Evolutionary conservation across 306 rosid species (phyloP).

Genomic region (Vigna nakashimae): DNA sequence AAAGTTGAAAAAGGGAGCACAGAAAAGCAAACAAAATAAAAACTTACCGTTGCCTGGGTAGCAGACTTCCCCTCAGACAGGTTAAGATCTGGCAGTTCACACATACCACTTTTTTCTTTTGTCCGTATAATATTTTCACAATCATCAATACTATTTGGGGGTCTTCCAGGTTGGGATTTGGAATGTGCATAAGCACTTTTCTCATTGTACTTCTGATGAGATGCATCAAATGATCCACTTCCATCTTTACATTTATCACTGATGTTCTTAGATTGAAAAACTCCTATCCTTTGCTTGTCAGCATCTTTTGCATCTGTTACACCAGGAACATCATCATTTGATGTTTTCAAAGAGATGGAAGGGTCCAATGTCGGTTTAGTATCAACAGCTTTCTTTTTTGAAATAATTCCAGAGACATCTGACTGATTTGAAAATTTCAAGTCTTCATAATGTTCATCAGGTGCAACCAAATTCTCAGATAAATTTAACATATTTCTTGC

Average conservation of each 20-base stretch:
- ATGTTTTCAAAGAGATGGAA: slow-evolving; percentile 60
- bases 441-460: slow-evolving; percentile 60
- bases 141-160: slow-evolving; percentile 53
- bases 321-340: slow-evolving; percentile 62
- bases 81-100: slow-evolving; percentile 74
- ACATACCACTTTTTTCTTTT: slow-evolving; percentile 73
- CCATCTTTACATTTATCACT: slow-evolving; percentile 67
- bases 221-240: slow-evolving; percentile 58
- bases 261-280: slow-evolving; percentile 62
- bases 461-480: slow-evolving; percentile 55
- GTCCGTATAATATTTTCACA: slow-evolving; percentile 56
- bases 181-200: slow-evolving; percentile 65
- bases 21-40: slow-evolving; percentile 41
- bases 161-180: slow-evolving; percentile 72
- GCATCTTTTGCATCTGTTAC: slow-evolving; percentile 63
- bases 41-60: slow-evolving; percentile 66
- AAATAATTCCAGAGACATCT: slow-evolving; percentile 54
- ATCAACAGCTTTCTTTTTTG: slow-evolving; percentile 72
- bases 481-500: slow-evolving; percentile 59
- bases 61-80: slow-evolving; percentile 60
- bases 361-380: slow-evolving; percentile 61
- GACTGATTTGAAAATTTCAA: slow-evolving; percentile 61
- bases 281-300: slow-evolving; percentile 71
- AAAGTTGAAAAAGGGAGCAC: slow-evolving; percentile 5
- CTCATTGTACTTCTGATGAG: slow-evolving; percentile 67